Conservation (phyloP, 371 early-diverging fungal genomes). For the Blakeslea trispora region DNA sequence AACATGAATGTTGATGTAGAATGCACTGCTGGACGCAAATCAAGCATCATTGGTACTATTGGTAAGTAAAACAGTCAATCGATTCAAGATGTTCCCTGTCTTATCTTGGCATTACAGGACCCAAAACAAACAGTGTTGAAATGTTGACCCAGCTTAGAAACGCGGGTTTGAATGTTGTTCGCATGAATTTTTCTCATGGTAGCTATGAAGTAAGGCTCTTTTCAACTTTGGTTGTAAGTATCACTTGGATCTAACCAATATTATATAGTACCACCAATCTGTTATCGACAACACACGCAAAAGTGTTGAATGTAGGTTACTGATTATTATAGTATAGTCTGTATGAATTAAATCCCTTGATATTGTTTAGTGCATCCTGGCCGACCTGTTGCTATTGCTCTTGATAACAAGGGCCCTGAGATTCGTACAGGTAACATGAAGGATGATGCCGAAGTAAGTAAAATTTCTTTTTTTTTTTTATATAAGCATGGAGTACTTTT, state of each 20-base stretch:
- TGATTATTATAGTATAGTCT: background rate
- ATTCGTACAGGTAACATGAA: conserved; percentile 82
- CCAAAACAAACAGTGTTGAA: conserved; percentile 84
- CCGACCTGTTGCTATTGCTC: conserved; percentile 81
- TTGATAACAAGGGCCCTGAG: conserved; percentile 89
- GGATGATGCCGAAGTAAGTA: conserved; percentile 54
- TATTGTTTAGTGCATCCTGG: conserved; percentile 53
- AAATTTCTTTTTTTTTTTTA: background rate
- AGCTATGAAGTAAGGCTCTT: conserved; percentile 72
- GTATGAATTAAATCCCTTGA: background rate
- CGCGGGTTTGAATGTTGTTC: conserved; percentile 95
- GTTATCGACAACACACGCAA: conserved; percentile 80
- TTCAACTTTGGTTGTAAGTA: background rate
- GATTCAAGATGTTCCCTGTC: background rate
- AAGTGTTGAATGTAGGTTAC: conserved; percentile 47
- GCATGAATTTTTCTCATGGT: conserved; percentile 96
- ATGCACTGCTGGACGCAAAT: conserved; percentile 70
- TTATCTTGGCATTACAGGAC: conserved; percentile 51
- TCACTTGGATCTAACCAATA: background rate
- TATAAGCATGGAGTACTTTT: no score
- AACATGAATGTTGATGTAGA: conserved; percentile 67
- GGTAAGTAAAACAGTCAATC: conserved; percentile 12
- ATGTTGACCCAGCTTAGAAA: conserved; percentile 82
- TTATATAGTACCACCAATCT: conserved; percentile 79
- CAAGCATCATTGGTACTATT: conserved; percentile 57